phyloP scores from a whole-genome alignment of 2,329 filamentous ascomycete species.

The Endocalyx cinctus region DNA sequence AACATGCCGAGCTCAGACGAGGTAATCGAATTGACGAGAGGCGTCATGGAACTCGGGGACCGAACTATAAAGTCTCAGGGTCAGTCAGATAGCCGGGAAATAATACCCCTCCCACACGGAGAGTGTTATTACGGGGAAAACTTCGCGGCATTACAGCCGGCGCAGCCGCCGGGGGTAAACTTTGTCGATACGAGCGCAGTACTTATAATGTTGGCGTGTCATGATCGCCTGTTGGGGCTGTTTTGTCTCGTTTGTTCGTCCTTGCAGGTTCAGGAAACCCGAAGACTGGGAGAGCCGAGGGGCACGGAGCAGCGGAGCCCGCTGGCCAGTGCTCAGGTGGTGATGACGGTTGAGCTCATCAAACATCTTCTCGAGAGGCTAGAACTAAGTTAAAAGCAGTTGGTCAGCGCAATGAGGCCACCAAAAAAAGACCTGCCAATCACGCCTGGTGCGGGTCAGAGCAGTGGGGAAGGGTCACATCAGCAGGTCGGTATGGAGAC shows the following conservation, averaged over 20 bases:
- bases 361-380: not conserved
- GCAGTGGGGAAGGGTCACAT: not conserved
- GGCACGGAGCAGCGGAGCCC: not conserved
- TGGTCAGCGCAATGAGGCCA: not conserved
- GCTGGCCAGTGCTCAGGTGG: not conserved
- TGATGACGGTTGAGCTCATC: not conserved
- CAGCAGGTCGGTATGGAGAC: not conserved
- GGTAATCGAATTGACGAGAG: not conserved
- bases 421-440: not conserved
- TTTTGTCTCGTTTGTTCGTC: not conserved
- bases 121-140: not conserved
- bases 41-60: not conserved
- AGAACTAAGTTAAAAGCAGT: not conserved
- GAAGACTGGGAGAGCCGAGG: not conserved
- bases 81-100: not conserved
- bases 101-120: not conserved
- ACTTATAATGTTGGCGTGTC: not conserved
- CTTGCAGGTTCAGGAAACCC: not conserved
- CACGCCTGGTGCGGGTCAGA: not conserved
- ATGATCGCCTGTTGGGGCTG: not conserved
- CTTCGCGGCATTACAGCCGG: not conserved
- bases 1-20: not conserved
- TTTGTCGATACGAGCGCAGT: not conserved
- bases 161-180: too few relatives aligned
- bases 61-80: not conserved